Conservation (phyloP, 2,329 filamentous ascomycete genomes). For the Tothia fuscella region DNA sequence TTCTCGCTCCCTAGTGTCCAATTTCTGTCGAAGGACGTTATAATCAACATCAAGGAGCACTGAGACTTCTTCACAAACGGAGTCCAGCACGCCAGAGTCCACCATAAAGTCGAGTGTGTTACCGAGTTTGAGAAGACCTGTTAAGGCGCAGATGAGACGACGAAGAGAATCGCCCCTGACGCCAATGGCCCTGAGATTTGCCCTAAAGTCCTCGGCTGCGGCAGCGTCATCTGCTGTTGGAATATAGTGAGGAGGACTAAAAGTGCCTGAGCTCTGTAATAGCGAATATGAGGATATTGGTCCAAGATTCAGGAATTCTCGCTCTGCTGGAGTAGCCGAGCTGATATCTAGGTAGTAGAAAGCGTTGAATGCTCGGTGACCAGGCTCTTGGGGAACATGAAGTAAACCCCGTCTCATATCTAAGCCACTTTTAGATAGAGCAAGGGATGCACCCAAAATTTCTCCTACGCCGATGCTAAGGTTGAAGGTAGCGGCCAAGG, state of each 20-base stretch:
- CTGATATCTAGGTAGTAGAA: slow-evolving; percentile 94
- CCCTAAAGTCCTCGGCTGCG: slow-evolving; percentile 82
- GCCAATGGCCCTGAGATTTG: slow-evolving; percentile 78
- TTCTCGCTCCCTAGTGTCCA: slow-evolving; percentile 65
- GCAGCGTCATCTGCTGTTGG: slow-evolving; percentile 88
- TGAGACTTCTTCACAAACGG: slow-evolving; percentile 81
- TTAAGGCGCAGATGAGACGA: slow-evolving; percentile 73
- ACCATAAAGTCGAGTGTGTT: slow-evolving; percentile 77
- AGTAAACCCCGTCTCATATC: slow-evolving; percentile 72
- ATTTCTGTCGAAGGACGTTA: slow-evolving; percentile 65
- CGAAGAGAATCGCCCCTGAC: slow-evolving; percentile 79
- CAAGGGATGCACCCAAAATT: slow-evolving; percentile 61
- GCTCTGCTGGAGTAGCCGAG: slow-evolving; percentile 77
- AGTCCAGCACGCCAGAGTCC: slow-evolving; percentile 56
- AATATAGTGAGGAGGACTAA: slow-evolving; percentile 73
- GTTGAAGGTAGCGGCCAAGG: slow-evolving; percentile 69
- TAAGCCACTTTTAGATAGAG: slow-evolving; percentile 77
- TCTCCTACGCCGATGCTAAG: slow-evolving; percentile 64
- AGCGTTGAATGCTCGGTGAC: slow-evolving; percentile 89
- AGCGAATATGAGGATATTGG: slow-evolving; percentile 65
- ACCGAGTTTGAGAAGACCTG: slow-evolving; percentile 80
- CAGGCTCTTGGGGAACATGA: slow-evolving; percentile 63
- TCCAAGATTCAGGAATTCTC: slow-evolving; percentile 76
- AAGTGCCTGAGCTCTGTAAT: slow-evolving; percentile 73
- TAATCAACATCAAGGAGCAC: slow-evolving; percentile 81